A percentile compares a stretch with the other conserved stretches of the same genome.
Evolutionary conservation across 2,329 filamentous ascomycete genomes (phyloP).

Genomic region (Talaromyces albobiverticillius): DNA sequence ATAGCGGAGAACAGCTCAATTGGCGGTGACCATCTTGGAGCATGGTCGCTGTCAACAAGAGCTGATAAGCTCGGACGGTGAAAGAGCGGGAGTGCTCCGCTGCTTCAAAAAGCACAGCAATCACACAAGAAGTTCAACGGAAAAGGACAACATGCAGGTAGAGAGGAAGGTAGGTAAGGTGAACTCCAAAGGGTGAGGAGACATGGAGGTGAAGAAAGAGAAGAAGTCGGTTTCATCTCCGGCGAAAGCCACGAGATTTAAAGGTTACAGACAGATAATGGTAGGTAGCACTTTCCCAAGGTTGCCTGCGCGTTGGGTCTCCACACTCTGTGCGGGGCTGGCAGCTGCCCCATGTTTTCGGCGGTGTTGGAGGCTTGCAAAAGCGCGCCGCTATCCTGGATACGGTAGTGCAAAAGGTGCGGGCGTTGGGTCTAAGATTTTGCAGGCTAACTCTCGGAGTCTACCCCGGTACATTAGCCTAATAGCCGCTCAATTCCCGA

Average conservation of each 20-base stretch:
- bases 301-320: background rate
- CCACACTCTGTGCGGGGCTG: background rate
- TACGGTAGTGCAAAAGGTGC: background rate
- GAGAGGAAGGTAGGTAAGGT: too few species aligned
- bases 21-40: constrained; percentile 1
- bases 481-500: too few species aligned
- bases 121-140: too few species aligned
- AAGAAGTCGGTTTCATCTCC: too few species aligned
- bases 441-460: background rate
- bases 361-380: background rate
- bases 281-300: background rate
- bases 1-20: constrained; percentile 14
- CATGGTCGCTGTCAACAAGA: background rate
- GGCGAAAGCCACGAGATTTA: too few species aligned
- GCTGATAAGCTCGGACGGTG: background rate
- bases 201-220: too few species aligned
- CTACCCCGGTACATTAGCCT: background rate
- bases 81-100: background rate
- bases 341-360: background rate
- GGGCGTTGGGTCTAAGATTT: background rate
- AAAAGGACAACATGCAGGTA: too few species aligned
- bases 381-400: background rate
- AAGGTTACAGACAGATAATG: too few species aligned
- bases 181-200: too few species aligned
- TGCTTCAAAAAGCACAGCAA: too few species aligned